Conservation (phyloP, 192 early-diverging fungal species). For the Mortierella antarctica region DNA sequence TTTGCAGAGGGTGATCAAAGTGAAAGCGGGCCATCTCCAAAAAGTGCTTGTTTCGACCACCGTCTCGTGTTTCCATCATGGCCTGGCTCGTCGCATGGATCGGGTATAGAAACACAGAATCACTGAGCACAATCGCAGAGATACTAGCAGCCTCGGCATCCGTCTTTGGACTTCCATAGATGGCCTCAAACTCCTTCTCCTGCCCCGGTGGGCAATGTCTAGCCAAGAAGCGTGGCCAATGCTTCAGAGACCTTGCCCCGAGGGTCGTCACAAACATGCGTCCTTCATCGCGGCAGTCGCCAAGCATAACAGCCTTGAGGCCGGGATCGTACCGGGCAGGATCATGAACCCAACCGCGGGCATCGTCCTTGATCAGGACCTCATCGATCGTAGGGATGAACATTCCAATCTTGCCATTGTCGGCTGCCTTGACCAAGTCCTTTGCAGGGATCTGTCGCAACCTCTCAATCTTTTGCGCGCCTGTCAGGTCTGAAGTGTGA, state of each 20-base stretch:
- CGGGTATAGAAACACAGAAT: conserved; percentile 26
- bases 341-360: conserved; percentile 31
- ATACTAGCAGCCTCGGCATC: conserved; percentile 20
- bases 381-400: conserved; percentile 39
- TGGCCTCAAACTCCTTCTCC: conserved; percentile 37
- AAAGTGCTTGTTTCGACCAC: background rate
- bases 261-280: conserved; percentile 29
- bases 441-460: conserved; percentile 21
- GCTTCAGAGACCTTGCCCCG: conserved; percentile 33
- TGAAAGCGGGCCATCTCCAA: conserved; percentile 31
- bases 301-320: conserved; percentile 37
- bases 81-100: conserved; percentile 26
- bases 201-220: conserved; percentile 32
- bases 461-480: conserved; percentile 14
- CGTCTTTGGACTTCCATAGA: conserved; percentile 36
- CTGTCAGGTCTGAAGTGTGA: background rate
- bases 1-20: conserved; percentile 33
- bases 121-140: conserved; percentile 25
- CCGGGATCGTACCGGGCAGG: conserved; percentile 30
- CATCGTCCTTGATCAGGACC: conserved; percentile 29
- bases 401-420: conserved; percentile 24
- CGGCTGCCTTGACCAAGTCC: conserved; percentile 37
- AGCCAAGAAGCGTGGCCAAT: conserved; percentile 35
- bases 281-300: conserved; percentile 44
- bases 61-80: background rate